Evolutionary conservation across 371 early-diverging fungal species (phyloP), one percentile per base, ranked within the genome.

Genomic region (Actinomucor elegans): DNA sequence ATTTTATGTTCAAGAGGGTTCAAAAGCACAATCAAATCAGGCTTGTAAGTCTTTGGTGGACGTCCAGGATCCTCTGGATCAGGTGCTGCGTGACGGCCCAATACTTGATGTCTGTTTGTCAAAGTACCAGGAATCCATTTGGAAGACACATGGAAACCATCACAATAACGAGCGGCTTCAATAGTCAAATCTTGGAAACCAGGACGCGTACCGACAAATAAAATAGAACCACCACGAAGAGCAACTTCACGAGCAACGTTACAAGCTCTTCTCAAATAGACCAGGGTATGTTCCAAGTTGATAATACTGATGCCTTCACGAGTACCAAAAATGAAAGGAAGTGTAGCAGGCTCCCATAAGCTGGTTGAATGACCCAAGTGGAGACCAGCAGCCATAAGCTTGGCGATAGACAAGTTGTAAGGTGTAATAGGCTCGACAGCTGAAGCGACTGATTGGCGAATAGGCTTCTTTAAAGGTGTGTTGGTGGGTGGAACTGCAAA

Each of bases 281-380:
- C 85, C 48, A 97, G 64, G 0, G 98, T 97, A 35, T 93, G 89
- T 63, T 98, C 98, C 56, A 96, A 73, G 67, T 98, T 94, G 77
- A 98, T 95, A 56, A 98, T 90, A 64, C 90, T 89, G 57, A 96
- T 88, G 24, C 96, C 97, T 52, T 89, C 82, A 50, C 98, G 89
- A 20, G 86, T 80, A 58, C 98, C 98, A 61, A 88, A 94, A 44
- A 96, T 90, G 60, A 83, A 94, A 2, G 93, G 91, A 52, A 93
- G 75, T 49, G 91, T 95, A 43, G 83, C 61, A 12, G 88, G 88
- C 57, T 96, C 86, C 93, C 90, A 93, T 35, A 81, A 72, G 17
- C 84, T 72, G 18, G 83, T 81, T 11, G 84, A 77, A 69, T 96
- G 96, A 37, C 98, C 98, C 50, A 98, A 71, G 67, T 98, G 98